Evolutionary conservation across 768 basidiomycete species (phyloP).

Genomic region (Trichaptum fuscoviolaceum): DNA sequence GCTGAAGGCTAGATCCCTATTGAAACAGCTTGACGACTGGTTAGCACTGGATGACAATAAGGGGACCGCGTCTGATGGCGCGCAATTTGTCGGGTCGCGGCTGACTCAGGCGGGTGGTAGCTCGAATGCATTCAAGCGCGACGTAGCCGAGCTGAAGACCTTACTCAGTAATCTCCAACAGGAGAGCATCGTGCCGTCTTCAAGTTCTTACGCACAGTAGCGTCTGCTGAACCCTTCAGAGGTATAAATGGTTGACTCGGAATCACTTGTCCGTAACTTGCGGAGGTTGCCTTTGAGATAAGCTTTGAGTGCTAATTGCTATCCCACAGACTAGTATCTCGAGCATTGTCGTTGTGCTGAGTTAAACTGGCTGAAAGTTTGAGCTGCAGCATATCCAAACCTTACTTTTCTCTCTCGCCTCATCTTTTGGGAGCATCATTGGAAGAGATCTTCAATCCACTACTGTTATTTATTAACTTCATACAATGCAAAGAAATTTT

Average conservation of each 20-base stretch:
- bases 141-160: constrained; percentile 67
- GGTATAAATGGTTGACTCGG: not conserved
- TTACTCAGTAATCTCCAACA: constrained; percentile 44
- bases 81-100: constrained; percentile 1
- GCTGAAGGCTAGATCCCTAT: constrained; percentile 69
- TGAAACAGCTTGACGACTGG: constrained; percentile 76
- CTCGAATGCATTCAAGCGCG: constrained; percentile 57
- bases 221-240: not conserved
- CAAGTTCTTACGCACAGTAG: not conserved
- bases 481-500: too few relatives aligned
- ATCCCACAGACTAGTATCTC: not conserved
- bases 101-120: constrained; percentile 39
- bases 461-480: too few relatives aligned
- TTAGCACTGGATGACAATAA: constrained; percentile 69
- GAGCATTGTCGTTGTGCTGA: too few relatives aligned
- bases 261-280: not conserved
- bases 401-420: too few relatives aligned
- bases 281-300: not conserved
- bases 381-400: too few relatives aligned
- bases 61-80: constrained; percentile 48
- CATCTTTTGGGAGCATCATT: too few relatives aligned
- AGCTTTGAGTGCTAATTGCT: not conserved
- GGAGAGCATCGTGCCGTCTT: constrained; percentile 11
- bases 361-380: too few relatives aligned
- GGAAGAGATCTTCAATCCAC: too few relatives aligned